A percentile compares a stretch with the other conserved stretches of the same genome.
phyloP scores from a whole-genome alignment of 306 rosid genomes.

The Prinsepia uniflora region DNA sequence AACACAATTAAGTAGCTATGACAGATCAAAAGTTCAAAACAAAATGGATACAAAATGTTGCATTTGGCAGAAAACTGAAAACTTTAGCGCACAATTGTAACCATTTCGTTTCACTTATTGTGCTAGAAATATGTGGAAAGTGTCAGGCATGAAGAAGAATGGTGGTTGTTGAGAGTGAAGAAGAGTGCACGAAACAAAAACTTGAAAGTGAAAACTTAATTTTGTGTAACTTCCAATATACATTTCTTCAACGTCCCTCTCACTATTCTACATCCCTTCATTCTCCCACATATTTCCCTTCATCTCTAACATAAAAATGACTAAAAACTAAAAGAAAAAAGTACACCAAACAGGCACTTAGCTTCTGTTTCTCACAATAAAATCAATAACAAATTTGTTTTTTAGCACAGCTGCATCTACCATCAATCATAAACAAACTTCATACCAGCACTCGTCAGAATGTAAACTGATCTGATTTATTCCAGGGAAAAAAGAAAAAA shows the following conservation, averaged over 20 bases:
- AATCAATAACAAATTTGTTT: background rate
- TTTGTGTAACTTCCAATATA: no score
- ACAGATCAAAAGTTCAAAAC: background rate
- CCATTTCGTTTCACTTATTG: no score
- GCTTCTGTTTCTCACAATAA: background rate
- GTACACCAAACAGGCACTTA: background rate
- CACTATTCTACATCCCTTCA: no score
- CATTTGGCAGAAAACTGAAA: background rate
- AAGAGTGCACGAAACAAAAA: no score
- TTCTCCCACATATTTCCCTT: no score
- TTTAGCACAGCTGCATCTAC: constrained; percentile 1
- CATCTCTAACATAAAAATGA: no score
- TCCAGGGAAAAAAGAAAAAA: background rate
- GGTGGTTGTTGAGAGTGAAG: no score
- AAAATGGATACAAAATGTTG: background rate
- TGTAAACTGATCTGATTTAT: background rate
- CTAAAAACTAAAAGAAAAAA: no score
- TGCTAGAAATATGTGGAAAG: no score
- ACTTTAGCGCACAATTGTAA: background rate
- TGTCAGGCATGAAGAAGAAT: no score
- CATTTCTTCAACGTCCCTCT: no score
- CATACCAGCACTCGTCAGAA: background rate
- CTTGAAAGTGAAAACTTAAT: no score
- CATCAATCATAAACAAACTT: background rate
- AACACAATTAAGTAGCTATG: background rate